A percentile compares a stretch with the other conserved stretches of the same genome.
Conservation (phyloP, 306 rosid species). For the Glycine soja region DNA sequence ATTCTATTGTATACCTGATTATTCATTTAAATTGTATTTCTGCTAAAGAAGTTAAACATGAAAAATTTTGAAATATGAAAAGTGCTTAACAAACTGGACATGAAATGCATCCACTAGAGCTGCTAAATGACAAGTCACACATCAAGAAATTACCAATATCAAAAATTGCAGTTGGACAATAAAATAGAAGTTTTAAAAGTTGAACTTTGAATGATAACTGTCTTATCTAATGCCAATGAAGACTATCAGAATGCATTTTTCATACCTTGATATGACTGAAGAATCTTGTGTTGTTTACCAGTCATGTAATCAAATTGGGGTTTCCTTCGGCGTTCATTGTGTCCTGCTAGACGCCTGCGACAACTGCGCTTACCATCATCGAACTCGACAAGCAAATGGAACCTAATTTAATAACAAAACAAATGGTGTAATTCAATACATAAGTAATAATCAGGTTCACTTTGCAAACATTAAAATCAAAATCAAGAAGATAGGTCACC, state of each 20-base stretch:
- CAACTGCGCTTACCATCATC: conserved; percentile 89
- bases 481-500: conserved; percentile 32
- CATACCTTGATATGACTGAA: conserved; percentile 73
- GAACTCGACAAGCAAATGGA: conserved; percentile 78
- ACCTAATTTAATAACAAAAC: conserved; percentile 55
- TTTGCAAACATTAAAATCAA: conserved; percentile 28
- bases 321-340: conserved; percentile 84
- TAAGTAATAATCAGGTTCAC: conserved; percentile 17
- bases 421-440: conserved; percentile 28
- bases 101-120: conserved; percentile 3
- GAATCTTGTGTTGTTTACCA: conserved; percentile 60
- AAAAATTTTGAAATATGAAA: neutral
- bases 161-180: conserved; percentile 9
- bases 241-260: conserved; percentile 12
- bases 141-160: conserved; percentile 5
- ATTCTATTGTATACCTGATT: neutral
- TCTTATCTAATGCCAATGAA: conserved; percentile 19
- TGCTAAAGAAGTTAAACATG: conserved; percentile 15
- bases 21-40: conserved; percentile 2
- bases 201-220: neutral
- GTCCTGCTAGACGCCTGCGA: conserved; percentile 90
- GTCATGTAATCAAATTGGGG: conserved; percentile 66
- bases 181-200: conserved; percentile 5
- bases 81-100: neutral
- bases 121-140: neutral